These are phyloP conservation scores for Coelastrella sp. DNA, from an alignment of 139 green algal genomes.

Conservation along the genomic window DNA sequence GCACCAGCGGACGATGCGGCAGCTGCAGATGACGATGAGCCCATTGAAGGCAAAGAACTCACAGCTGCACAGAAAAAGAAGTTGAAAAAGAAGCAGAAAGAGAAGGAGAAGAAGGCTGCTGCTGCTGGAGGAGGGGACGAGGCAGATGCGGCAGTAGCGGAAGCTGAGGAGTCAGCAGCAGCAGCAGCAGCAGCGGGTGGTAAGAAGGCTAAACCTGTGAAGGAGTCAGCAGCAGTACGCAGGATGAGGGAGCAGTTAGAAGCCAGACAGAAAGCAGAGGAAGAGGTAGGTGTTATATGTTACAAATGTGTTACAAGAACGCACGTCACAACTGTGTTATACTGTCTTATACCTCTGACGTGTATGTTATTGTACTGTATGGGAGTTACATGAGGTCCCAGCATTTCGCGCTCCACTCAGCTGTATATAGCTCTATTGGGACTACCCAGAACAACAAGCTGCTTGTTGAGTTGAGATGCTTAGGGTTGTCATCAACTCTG, in stretches of 20 bases:
- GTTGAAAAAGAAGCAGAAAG: conserved; percentile 89
- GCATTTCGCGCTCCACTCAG: too few relatives aligned
- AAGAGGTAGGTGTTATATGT: conserved; percentile 62
- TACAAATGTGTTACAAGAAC: too few relatives aligned
- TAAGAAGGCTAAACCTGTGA: conserved; percentile 73
- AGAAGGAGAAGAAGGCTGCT: conserved; percentile 80
- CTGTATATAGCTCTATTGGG: too few relatives aligned
- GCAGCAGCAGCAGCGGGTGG: conserved; percentile 55
- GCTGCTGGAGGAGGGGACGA: conserved; percentile 44
- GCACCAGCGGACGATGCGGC: conserved; percentile 44
- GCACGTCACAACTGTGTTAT: too few relatives aligned
- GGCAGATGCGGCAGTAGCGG: conserved; percentile 45
- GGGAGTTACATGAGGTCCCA: too few relatives aligned
- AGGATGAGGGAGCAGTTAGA: conserved; percentile 87
- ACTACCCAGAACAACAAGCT: too few relatives aligned
- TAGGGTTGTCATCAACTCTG: too few relatives aligned
- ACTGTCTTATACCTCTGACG: too few relatives aligned
- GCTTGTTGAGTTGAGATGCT: too few relatives aligned
- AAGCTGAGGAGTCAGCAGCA: conserved; percentile 49
- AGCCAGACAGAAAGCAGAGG: conserved; percentile 70
- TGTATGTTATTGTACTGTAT: too few relatives aligned
- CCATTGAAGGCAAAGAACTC: conserved; percentile 67
- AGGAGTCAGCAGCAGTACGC: conserved; percentile 82
- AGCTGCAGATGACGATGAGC: conserved; percentile 51
- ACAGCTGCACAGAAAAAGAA: conserved; percentile 88